Percentiles rank a stretch among this genome's conserved stretches.
Conservation (phyloP, 1,139 yeast genomes). For the Taphrina pruni region DNA sequence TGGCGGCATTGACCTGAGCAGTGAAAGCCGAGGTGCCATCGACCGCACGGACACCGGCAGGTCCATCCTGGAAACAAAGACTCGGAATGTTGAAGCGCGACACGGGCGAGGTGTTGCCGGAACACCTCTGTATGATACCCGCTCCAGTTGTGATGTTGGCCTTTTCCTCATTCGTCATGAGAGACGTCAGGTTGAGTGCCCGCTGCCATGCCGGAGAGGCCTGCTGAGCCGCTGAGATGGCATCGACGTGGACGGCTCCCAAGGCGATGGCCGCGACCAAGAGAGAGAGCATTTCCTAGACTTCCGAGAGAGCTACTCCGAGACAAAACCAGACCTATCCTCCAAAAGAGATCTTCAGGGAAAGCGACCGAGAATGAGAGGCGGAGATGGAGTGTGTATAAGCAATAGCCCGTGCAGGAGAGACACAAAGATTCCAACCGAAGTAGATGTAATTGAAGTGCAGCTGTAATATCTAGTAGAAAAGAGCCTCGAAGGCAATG, state of each 20-base stretch:
- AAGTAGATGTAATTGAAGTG: too few relatives aligned
- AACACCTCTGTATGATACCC: constrained; percentile 65
- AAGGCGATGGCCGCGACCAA: background rate
- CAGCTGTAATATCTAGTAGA: too few relatives aligned
- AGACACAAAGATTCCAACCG: too few relatives aligned
- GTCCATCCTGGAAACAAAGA: constrained; percentile 58
- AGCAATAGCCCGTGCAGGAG: background rate
- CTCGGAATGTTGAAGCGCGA: constrained; percentile 57
- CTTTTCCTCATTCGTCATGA: constrained; percentile 54
- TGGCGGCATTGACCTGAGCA: constrained; percentile 58
- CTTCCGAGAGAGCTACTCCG: too few relatives aligned
- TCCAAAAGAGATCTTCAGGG: background rate
- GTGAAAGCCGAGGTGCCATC: constrained; percentile 63
- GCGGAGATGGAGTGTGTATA: background rate
- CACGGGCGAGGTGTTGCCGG: constrained; percentile 63
- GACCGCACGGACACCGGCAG: constrained; percentile 63
- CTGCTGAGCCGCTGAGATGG: background rate
- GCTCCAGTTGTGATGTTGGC: constrained; percentile 69
- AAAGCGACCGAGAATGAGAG: background rate
- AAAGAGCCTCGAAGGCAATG: too few relatives aligned
- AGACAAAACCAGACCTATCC: background rate
- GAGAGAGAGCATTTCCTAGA: background rate
- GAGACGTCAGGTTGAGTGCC: constrained; percentile 6
- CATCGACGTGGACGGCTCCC: background rate
- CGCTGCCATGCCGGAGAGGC: constrained; percentile 4